Evolutionary conservation across 306 rosid genomes (phyloP), one percentile per base, ranked within the genome.

Genomic region (Nissolia schottii): DNA sequence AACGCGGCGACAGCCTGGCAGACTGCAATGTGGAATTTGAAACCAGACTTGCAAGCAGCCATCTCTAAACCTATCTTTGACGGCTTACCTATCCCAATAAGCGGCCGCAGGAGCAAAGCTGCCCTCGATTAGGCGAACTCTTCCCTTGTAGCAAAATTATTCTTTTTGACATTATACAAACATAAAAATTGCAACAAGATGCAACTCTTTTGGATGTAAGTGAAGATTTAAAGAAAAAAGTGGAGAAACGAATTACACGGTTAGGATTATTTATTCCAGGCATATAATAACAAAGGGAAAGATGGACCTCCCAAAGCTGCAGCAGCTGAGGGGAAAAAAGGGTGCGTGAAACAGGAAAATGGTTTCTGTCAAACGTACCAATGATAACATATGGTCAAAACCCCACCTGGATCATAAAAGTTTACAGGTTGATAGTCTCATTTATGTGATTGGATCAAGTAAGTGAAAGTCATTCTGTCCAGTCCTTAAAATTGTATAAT

Each of bases 11-110:
- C 84, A 13, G 82, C 28, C 13, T 89, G 97, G 97, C 80, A 92
- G 27, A 62, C 88, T 4, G 69, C 85, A 8, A 84, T 49, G 82
- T 88, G 96, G 96, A 84, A 64, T 76, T 79, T 91, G 82, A 90
- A 79, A 82, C 79, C 84, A 50, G 96, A 90, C 76, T 77, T 89
- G 84, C 96, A 89, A 79, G 82, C 81, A 70, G 77, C 91, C 45
- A 86, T 86, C 32, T 19, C 86, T 6, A 87, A 76, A 67, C 97
- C 92, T 38, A 84, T 91, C 37, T 91, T 91, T 58, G 93, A 91
- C 73, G 97, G 97, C 80, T 80, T 91, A 64, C 96, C 97, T 4
- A 89, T 85, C 22, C 96, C 97, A 7, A 89, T 91, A 27, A 69
- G 86, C 2, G 93, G 97, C 46, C 93, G 96, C 70, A 62, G 91